Conservation (phyloP, 1,284 basidiomycete genomes). For the Coriolopsis trogii region DNA sequence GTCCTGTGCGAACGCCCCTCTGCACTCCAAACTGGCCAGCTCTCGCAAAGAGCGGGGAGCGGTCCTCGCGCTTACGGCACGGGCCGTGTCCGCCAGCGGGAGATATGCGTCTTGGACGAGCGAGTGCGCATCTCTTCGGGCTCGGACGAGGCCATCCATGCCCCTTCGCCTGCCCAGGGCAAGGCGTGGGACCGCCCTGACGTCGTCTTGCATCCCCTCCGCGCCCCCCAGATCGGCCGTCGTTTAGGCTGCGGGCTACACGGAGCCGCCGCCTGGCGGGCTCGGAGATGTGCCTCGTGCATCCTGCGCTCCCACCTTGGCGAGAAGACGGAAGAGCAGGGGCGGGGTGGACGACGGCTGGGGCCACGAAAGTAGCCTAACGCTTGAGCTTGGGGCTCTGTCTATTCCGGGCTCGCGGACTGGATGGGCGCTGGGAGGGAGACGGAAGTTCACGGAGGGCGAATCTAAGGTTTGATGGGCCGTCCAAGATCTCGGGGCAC, state of each 20-base stretch:
- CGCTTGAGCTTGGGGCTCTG: conserved; percentile 20
- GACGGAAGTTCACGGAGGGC: conserved; percentile 8
- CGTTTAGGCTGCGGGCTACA: conserved; percentile 1
- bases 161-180: background rate
- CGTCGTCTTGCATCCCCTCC: conserved; percentile 8
- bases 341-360: conserved; percentile 5
- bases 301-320: conserved; percentile 16
- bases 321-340: conserved; percentile 11
- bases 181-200: conserved; percentile 9
- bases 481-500: conserved; percentile 10
- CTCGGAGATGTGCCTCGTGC: background rate
- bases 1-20: background rate
- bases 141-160: background rate
- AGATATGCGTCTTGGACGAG: conserved; percentile 1
- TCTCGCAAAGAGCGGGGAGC: conserved; percentile 2
- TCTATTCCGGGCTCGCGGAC: conserved; percentile 1
- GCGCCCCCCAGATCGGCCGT: conserved; percentile 3
- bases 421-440: background rate
- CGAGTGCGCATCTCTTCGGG: background rate
- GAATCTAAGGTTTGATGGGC: conserved; percentile 13
- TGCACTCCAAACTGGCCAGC: background rate
- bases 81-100: background rate
- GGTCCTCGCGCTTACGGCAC: background rate
- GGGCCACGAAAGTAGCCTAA: conserved; percentile 22
- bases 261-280: conserved; percentile 8